phyloP scores from a whole-genome alignment of 2,329 filamentous ascomycete genomes.

The Dactylellina parvicollis region DNA sequence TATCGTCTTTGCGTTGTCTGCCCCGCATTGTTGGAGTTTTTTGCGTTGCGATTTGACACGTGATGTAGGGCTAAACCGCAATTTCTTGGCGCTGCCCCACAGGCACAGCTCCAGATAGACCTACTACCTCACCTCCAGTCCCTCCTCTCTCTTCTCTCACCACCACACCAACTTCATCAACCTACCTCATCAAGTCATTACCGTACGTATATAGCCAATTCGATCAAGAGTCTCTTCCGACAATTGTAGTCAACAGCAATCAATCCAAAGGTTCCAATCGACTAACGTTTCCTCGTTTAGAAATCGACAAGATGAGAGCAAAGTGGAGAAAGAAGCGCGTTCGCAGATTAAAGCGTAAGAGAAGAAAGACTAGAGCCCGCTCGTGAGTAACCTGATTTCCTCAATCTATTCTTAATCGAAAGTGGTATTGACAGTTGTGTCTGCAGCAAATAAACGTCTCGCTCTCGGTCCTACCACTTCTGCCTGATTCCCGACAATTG shows the following conservation, averaged over 20 bases:
- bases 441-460: slow-evolving; percentile 54
- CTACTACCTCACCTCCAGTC: slow-evolving; percentile 37
- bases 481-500: slow-evolving; percentile 39
- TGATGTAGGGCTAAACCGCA: slow-evolving; percentile 55
- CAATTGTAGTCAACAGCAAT: slow-evolving; percentile 4
- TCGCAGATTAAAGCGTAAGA: slow-evolving; percentile 98
- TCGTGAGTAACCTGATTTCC: slow-evolving; percentile 72
- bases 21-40: slow-evolving; percentile 37
- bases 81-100: slow-evolving; percentile 49
- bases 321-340: slow-evolving; percentile 99
- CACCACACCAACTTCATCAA: slow-evolving; percentile 39
- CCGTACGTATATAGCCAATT: slow-evolving; percentile 28
- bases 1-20: too few species aligned
- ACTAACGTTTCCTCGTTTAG: slow-evolving; percentile 4
- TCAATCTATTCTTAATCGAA: neutral
- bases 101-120: slow-evolving; percentile 9
- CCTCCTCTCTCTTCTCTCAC: slow-evolving; percentile 25
- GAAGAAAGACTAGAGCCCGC: slow-evolving; percentile 99
- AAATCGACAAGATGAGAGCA: slow-evolving; percentile 73
- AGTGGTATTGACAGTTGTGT: neutral
- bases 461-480: slow-evolving; percentile 43
- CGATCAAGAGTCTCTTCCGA: neutral
- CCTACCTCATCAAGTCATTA: slow-evolving; percentile 52
- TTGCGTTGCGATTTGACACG: slow-evolving; percentile 27
- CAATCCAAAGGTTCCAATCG: neutral